phyloP scores from a whole-genome alignment of 2,329 filamentous ascomycete genomes.

The Monilinia aucupariae region DNA sequence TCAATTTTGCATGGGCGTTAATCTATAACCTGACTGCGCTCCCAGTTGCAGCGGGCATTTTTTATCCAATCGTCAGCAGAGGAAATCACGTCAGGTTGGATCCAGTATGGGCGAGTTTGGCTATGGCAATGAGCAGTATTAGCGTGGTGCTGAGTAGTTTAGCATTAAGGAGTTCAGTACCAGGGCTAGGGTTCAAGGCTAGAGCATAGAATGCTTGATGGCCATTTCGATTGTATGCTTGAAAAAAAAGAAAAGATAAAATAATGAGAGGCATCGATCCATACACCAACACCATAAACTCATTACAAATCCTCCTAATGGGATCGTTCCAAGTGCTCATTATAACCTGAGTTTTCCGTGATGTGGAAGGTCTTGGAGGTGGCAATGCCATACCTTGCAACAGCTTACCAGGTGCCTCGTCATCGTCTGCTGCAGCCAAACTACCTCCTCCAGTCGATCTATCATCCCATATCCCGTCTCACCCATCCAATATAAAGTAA shows the following conservation, averaged over 20 bases:
- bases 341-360: not conserved
- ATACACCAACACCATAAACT: not conserved
- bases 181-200: constrained; percentile 36
- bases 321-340: not conserved
- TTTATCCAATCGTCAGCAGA: constrained; percentile 51
- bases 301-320: not conserved
- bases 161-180: constrained; percentile 47
- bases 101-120: constrained; percentile 81
- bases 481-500: too few species aligned
- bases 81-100: constrained; percentile 59
- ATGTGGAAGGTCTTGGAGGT: not conserved
- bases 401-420: too few species aligned
- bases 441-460: too few species aligned
- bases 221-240: not conserved
- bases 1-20: constrained; percentile 64
- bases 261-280: not conserved
- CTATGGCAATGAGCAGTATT: constrained; percentile 89
- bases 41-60: constrained; percentile 59
- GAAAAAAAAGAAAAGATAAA: not conserved
- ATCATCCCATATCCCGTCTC: too few species aligned
- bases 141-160: constrained; percentile 82
- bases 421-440: too few species aligned
- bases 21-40: constrained; percentile 61
- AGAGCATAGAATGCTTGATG: not conserved
- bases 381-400: too few species aligned